Base-by-base conservation (phyloP, 106 monocot genomes). In the Dendrobium chrysotoxum region DNA sequence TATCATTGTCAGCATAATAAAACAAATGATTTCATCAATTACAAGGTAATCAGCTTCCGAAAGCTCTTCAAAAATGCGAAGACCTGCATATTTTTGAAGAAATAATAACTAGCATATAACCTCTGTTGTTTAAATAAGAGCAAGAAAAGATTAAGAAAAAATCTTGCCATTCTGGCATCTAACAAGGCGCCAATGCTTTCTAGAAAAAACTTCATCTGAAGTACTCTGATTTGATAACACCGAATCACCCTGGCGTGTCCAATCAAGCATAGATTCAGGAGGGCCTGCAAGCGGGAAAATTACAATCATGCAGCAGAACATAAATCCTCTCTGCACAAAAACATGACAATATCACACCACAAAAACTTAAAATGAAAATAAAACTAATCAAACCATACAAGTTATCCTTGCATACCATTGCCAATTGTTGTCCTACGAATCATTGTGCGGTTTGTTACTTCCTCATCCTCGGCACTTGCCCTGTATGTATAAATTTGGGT, bases 21-120 rank as follows among this genome's bases (percentile, higher is more conserved):
- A 30, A 65, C 26, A 26, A 53, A 67, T 42, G 41, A 7, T 71
- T 74, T 31, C 75, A 77, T 42, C 79, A 87, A 94, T 78, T 95
- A 98, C 98, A 89, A 98, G 94, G 82, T 90, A 89, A 73, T 98
- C 98, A 85, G 88, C 90, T 92, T 92, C 88, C 72, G 86, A 78
- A 81, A 95, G 95, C 78, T 98, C 98, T 79, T 98, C 94, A 84
- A 98, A 98, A 64, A 98, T 98, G 83, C 98, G 89, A 70, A 98
- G 92, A 15, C 97, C 97, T 98, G 88, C 42, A 90, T 81, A 79
- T 10, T 81, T 58, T 75, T 8, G 74, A 18, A 31, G 10, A 23
- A 53, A 30, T n/a, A 38, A 10, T 74, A 80, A 5, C 80, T 7
- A 64, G 25, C 21, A 53, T 20, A 79, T 3, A 54, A 35, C 35